Evolutionary conservation across 2,329 filamentous ascomycete genomes (phyloP).

Genomic region (Ceratocystis ficicola): DNA sequence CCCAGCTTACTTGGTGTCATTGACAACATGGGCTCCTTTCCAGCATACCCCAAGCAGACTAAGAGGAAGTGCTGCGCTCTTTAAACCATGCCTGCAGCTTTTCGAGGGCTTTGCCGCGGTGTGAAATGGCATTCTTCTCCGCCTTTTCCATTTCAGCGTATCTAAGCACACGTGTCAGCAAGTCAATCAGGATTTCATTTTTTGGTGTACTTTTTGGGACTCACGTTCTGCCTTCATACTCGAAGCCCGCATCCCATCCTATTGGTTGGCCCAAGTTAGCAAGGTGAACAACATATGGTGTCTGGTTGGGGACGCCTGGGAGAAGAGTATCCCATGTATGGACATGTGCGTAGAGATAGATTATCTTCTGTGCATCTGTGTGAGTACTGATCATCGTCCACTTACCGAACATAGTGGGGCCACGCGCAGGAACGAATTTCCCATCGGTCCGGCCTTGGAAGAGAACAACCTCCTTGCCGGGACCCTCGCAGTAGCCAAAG

Average conservation of each 20-base stretch:
- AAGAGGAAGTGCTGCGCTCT: constrained; percentile 27
- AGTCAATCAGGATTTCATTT: neutral
- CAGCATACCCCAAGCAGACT: neutral
- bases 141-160: constrained; percentile 89
- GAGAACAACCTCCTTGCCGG: constrained; percentile 67
- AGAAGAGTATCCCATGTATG: too few species aligned
- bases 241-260: constrained; percentile 97
- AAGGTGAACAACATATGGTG: neutral
- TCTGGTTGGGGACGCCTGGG: too few species aligned
- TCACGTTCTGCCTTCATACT: constrained; percentile 76
- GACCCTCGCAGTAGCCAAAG: constrained; percentile 81
- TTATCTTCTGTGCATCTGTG: neutral
- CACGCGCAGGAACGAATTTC: constrained; percentile 73
- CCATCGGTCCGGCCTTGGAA: constrained; percentile 86
- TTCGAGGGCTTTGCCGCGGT: constrained; percentile 73
- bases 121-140: constrained; percentile 85
- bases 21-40: neutral
- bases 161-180: constrained; percentile 29
- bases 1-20: neutral
- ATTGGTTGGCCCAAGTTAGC: constrained; percentile 12
- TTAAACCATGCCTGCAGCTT: constrained; percentile 77
- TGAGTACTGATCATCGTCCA: neutral
- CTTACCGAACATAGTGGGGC: constrained; percentile 71
- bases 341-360: neutral
- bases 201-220: constrained; percentile 25